A percentile compares a stretch with the other conserved stretches of the same genome.
Evolutionary conservation across 2,329 filamentous ascomycete species (phyloP).

Genomic region (Cryphonectria nitschkei): DNA sequence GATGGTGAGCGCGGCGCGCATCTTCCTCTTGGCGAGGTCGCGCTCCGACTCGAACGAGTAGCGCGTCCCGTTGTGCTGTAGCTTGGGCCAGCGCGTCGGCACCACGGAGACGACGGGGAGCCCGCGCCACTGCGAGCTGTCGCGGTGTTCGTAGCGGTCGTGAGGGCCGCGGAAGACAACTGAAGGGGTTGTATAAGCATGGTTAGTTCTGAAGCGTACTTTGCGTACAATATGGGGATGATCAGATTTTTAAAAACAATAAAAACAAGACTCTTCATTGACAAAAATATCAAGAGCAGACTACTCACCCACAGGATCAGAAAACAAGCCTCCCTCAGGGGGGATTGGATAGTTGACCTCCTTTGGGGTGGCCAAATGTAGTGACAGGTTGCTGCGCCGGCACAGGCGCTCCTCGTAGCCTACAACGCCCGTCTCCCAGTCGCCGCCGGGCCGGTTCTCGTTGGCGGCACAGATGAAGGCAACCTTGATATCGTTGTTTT

Average conservation of each 20-base stretch:
- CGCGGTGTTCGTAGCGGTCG: slow-evolving; percentile 63
- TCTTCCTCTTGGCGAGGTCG: slow-evolving; percentile 73
- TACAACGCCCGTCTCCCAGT: slow-evolving; percentile 69
- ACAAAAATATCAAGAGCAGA: too few relatives aligned
- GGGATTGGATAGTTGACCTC: slow-evolving; percentile 71
- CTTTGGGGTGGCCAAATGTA: slow-evolving; percentile 66
- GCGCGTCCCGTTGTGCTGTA: slow-evolving; percentile 66
- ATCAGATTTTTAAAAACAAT: too few relatives aligned
- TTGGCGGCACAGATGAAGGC: slow-evolving; percentile 76
- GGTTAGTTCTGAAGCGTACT: neutral
- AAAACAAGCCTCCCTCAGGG: slow-evolving; percentile 70
- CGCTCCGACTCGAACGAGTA: slow-evolving; percentile 75
- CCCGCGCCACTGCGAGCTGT: slow-evolving; percentile 55
- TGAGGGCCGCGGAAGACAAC: slow-evolving; percentile 75
- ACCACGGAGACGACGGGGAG: slow-evolving; percentile 76
- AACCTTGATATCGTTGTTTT: slow-evolving; percentile 49
- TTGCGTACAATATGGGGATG: too few relatives aligned
- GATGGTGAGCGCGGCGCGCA: slow-evolving; percentile 71
- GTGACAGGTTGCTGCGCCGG: slow-evolving; percentile 73
- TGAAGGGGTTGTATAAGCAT: slow-evolving; percentile 30
- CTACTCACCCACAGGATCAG: slow-evolving; percentile 64
- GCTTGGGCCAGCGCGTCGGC: slow-evolving; percentile 73
- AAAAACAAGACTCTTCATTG: neutral
- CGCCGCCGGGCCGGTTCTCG: slow-evolving; percentile 76
- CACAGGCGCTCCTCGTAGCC: slow-evolving; percentile 75